phyloP scores from a whole-genome alignment of 176 grass and related monocot genomes.

The Canna indica region DNA sequence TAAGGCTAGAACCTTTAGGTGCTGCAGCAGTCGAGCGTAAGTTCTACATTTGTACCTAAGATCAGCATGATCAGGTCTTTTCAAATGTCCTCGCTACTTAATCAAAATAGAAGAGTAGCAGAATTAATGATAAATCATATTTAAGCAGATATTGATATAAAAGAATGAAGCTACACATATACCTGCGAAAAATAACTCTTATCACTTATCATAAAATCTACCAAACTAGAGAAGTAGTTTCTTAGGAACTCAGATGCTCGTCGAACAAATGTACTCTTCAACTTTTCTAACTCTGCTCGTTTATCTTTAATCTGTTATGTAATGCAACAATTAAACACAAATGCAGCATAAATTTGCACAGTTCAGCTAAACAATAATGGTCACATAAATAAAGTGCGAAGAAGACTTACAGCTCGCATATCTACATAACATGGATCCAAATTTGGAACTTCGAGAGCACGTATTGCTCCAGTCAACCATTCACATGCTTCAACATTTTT shows the following conservation, averaged over 20 bases:
- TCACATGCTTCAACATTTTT: constrained; percentile 99
- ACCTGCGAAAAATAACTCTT: constrained; percentile 99
- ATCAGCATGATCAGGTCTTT: constrained; percentile 96
- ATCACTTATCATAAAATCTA: constrained; percentile 98
- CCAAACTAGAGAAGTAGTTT: constrained; percentile 93
- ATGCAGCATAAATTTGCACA: not conserved
- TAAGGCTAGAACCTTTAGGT: constrained; percentile 63
- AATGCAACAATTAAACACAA: not conserved
- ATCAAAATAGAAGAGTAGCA: constrained; percentile 36
- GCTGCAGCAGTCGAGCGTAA: constrained; percentile 94
- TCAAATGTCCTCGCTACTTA: constrained; percentile 80
- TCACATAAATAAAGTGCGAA: not conserved
- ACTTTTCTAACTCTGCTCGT: constrained; percentile 65
- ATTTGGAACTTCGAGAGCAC: constrained; percentile 68
- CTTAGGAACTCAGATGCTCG: constrained; percentile 85
- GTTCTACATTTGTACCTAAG: constrained; percentile 98
- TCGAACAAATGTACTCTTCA: constrained; percentile 78
- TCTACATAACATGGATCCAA: constrained; percentile 82
- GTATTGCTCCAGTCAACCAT: constrained; percentile 88
- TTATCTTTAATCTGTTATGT: constrained; percentile 62
- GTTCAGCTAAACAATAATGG: not conserved
- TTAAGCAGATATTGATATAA: constrained; percentile 3
- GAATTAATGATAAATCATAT: constrained; percentile 19
- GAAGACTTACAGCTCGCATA: constrained; percentile 67
- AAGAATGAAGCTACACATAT: constrained; percentile 12